These are phyloP conservation scores for Tritrichomonas musculus DNA, from an alignment of 208 protist genomes.

Conservation along the genomic window DNA sequence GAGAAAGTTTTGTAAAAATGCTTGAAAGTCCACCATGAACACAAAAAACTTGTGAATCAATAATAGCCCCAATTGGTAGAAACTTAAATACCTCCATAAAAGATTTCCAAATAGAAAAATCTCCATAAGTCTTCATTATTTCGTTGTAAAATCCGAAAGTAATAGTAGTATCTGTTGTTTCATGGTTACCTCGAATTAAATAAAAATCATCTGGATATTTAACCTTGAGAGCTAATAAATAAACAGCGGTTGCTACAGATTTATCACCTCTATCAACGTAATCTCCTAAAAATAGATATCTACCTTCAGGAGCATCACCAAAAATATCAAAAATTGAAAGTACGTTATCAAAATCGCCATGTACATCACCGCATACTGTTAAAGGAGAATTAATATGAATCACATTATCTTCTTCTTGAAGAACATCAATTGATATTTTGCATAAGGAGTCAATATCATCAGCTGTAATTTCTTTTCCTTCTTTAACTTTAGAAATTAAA, in stretches of 20 bases:
- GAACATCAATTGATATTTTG: background rate
- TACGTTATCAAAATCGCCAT: constrained; percentile 1
- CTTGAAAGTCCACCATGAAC: constrained; percentile 52
- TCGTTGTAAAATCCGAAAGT: constrained; percentile 88
- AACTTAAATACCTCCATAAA: constrained; percentile 73
- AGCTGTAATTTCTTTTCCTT: background rate
- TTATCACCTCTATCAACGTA: constrained; percentile 32
- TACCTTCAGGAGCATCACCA: background rate
- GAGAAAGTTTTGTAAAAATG: background rate
- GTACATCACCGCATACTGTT: background rate
- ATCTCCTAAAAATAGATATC: constrained; percentile 10
- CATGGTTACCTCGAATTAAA: constrained; percentile 94
- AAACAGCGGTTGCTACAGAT: background rate
- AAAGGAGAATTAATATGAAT: background rate
- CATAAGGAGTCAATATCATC: background rate
- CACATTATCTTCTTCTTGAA: background rate
- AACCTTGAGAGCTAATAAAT: background rate
- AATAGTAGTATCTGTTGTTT: constrained; percentile 85
- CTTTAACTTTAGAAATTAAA: background rate
- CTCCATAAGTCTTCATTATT: constrained; percentile 80
- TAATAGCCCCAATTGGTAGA: constrained; percentile 65
- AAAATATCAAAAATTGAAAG: background rate
- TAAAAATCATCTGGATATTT: constrained; percentile 74
- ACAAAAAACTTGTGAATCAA: constrained; percentile 39
- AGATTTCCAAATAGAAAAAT: constrained; percentile 68